Evolutionary conservation across 441 rosid species (phyloP), one percentile per base, ranked within the genome.

Genomic region (Flueggea neowawraea): DNA sequence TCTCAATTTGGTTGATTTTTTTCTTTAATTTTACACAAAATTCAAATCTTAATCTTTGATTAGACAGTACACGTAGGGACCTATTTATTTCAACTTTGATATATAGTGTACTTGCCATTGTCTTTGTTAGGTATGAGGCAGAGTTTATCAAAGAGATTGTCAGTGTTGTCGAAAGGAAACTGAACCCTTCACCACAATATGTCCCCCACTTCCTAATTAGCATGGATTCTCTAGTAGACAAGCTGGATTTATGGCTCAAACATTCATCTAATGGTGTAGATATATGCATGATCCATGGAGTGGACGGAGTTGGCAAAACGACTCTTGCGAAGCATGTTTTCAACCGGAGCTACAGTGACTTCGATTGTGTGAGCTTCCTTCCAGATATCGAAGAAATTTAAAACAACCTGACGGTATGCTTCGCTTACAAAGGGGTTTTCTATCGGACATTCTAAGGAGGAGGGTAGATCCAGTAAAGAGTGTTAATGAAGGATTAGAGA

Each of bases 131-230:
- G 63, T 60, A 65, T 58, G 85, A 78, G 52, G 57, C 78, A 4
- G 52, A 68, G 31, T 63, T 80, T 59, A 59, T 78, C 41, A 60
- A 68, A 69, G 68, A 57, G 33, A n/a, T 80, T 51, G 73, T 73
- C 33, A 31, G 36, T 58, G 68, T 70, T 31, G 61, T 31, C 11
- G 68, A 3, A 33, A 31, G 33, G 65, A 22, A 51, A 22, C 4
- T 65, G 52, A 57, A 16, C 43, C 52, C 16, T 6, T 11, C 41
- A 41, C 10, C 55, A 16, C 33, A 22, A 51, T 16, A 16, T 52
- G 55, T 16, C 10, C 12, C 15, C 14, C 13, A 2, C 12, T 33
- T 51, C 5, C 2, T 60, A 16, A 54, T 67, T 39, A 60, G 70
- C 28, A 44, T 59, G 4, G 54, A 60, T 12, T 59, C 54, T 13